Evolutionary conservation across 305 asterid species (phyloP), one percentile per base, ranked within the genome.

Genomic region (Rubia tinctorum): DNA sequence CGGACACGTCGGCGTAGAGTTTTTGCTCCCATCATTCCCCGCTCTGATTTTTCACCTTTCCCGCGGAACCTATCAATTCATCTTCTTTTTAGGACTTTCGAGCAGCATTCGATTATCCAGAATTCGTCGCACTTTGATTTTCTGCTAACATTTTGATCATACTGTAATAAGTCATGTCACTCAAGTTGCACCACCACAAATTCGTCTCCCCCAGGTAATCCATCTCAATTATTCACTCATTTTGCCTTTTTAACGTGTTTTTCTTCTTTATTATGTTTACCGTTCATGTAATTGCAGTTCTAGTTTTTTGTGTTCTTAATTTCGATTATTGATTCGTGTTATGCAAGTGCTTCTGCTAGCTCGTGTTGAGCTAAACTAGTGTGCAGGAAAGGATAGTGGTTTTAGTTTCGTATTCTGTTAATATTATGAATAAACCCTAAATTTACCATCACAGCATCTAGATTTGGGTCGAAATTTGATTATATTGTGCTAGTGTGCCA

Each of bases 141-240:
- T 61, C 20, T 14, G 66, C 8, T n/a, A 61, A 4, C 49, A 30
- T 63, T 34, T 49, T 49, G 70, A 73, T 77, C 65, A 67, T n/a
- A 39, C 66, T 76, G 78, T 82, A 25, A 59, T 75, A 75, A 49
- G 73, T 76, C 49, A 90, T 92, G 98, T 85, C 91, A 79, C 78
- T 92, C 80, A 83, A 83, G 74, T 75, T 86, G 73, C 89, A 82
- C 64, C 87, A 85, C 76, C 90, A 81, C 30, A 82, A 63, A 73
- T 80, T 85, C 65, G 84, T 83, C 53, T 83, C 88, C 13, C 71
- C 90, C 69, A 92, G 98, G 97, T 88, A 20, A 62, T 61, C 47
- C 30, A 18, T 22, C 68, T 58, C 43, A 45, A 25, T 43, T 11
- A 8, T 18, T 40, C 39, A 47, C 23, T 34, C 59, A 30, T 22